phyloP scores from a whole-genome alignment of 2,329 filamentous ascomycete species.

The Seiridium unicorne region DNA sequence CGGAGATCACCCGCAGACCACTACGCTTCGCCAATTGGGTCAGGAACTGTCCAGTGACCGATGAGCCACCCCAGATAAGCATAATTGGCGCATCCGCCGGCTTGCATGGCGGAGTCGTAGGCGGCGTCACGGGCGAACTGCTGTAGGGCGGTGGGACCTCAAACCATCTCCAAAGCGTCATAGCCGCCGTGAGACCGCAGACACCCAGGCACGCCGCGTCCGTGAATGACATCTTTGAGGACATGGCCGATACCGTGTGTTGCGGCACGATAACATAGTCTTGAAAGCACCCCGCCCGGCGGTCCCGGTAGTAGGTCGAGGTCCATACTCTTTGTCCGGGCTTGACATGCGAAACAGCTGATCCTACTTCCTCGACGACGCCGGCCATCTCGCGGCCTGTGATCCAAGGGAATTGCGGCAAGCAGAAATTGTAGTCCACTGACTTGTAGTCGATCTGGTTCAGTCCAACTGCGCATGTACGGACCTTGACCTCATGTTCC shows the following conservation, averaged over 20 bases:
- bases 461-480: slow-evolving; percentile 3
- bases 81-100: not conserved
- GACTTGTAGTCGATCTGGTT: slow-evolving; percentile 9
- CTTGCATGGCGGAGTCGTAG: not conserved
- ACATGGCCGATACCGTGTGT: slow-evolving; percentile 3
- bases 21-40: slow-evolving; percentile 1
- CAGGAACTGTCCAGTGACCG: slow-evolving; percentile 3
- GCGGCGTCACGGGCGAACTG: not conserved
- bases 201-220: slow-evolving; percentile 2
- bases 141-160: slow-evolving; percentile 2
- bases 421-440: slow-evolving; percentile 7
- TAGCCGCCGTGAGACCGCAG: slow-evolving; percentile 2
- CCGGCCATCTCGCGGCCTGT: slow-evolving; percentile 90
- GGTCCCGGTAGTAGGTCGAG: slow-evolving; percentile 7
- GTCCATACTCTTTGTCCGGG: slow-evolving; percentile 45
- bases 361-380: slow-evolving; percentile 65
- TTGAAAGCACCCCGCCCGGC: slow-evolving; percentile 5
- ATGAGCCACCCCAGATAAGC: slow-evolving; percentile 7
- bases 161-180: slow-evolving; percentile 7
- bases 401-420: slow-evolving; percentile 27
- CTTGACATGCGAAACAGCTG: slow-evolving; percentile 64
- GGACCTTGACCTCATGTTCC: slow-evolving; percentile 6
- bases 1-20: not conserved
- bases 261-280: slow-evolving; percentile 6
- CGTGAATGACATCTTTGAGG: not conserved